Evolutionary conservation across 768 basidiomycete species (phyloP).

Genomic region (Holtermannia corniformis): DNA sequence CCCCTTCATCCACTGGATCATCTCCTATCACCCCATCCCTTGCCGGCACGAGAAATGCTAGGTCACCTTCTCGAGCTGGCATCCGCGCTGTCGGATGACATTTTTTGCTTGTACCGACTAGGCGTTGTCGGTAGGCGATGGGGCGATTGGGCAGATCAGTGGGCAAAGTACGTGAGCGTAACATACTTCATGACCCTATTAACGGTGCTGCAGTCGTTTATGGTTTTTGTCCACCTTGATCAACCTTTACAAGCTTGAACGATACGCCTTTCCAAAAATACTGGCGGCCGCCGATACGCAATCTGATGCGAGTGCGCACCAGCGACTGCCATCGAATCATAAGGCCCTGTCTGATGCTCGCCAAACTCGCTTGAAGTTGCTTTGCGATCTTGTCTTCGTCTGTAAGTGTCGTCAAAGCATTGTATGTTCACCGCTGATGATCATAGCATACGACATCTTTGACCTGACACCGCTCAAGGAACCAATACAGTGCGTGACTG

Average conservation of each 20-base stretch:
- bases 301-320: neutral
- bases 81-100: slow-evolving; percentile 28
- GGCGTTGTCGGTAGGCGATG: slow-evolving; percentile 18
- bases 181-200: neutral
- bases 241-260: slow-evolving; percentile 25
- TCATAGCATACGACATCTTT: slow-evolving; percentile 32
- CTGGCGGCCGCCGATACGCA: neutral
- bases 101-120: slow-evolving; percentile 21
- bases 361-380: slow-evolving; percentile 28
- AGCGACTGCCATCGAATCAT: neutral
- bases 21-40: slow-evolving; percentile 29
- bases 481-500: slow-evolving; percentile 31
- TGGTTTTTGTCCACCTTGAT: slow-evolving; percentile 33
- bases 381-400: slow-evolving; percentile 30
- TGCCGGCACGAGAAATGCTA: slow-evolving; percentile 20
- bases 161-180: slow-evolving; percentile 35
- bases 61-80: slow-evolving; percentile 26
- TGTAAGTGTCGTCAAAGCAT: slow-evolving; percentile 14
- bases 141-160: slow-evolving; percentile 21
- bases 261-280: slow-evolving; percentile 22
- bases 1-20: slow-evolving; percentile 29
- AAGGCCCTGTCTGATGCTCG: slow-evolving; percentile 14
- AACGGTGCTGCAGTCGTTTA: slow-evolving; percentile 20
- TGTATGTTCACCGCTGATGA: neutral
- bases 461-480: slow-evolving; percentile 23